Evolutionary conservation across 2,329 filamentous ascomycete genomes (phyloP), one percentile per base, ranked within the genome.

Genomic region (Penicillium hesseltinei): DNA sequence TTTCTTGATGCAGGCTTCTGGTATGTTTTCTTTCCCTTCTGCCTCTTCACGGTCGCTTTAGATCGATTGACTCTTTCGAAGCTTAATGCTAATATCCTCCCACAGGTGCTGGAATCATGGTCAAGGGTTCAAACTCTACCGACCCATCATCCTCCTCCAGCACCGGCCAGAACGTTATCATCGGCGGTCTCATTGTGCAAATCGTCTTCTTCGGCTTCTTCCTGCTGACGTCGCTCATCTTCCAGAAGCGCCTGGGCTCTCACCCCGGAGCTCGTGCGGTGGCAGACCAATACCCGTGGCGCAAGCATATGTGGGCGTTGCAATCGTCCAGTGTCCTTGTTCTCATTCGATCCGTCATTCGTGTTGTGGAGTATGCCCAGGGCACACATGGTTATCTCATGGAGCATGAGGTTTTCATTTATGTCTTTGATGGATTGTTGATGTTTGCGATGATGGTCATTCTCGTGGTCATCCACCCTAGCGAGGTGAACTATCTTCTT

Each of bases 151-250:
- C 40, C 15, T 43, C 40, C 2, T 1, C 3, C 17, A 56, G 45
- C 9, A 67, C 51, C 1, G 70, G 68, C 1, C 60, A 70, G 25
- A 61, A 67, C 8, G 56, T 71, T 19, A 67, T 72, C 21, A 53
- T 71, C 17, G 65, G 64, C 31, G 69, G 70, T 35, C 61, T 71
- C 1, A 63, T 70, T 17, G 62, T 71, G 27, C 70, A 72, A 49
- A 67, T 72, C 13, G 40, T 64, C 38, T 71, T 71, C 59, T 71
- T 72, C 47, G 66, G 70, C 3, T 67, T 70, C 56, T 72, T 71
- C 54, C 31, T 69, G 9, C 52, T 66, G 51, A 64, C 60, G 39
- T 56, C 69, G 3, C 21, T 66, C 15, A 17, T 70, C 29, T 68
- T 72, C 60, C 69, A 70, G 44, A 19, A 19, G 3, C 67, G 67